Evolutionary conservation across 176 grass and related monocot genomes (phyloP).

Genomic region (Phoenix roebelenii): DNA sequence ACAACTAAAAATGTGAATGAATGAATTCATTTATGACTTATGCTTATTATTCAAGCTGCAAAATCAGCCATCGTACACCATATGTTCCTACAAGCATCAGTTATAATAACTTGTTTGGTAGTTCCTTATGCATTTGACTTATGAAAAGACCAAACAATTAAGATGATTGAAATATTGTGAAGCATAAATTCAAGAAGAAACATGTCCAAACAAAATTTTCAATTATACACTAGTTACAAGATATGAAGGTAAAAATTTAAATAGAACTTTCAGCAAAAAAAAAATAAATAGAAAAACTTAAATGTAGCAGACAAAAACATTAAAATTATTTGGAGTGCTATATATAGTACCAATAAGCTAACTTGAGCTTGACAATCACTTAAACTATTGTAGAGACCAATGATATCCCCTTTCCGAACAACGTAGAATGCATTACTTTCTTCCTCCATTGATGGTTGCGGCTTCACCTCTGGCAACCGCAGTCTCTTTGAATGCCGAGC

Average conservation of each 20-base stretch:
- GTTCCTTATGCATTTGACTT: too few species aligned
- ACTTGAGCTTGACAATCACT: constrained; percentile 36
- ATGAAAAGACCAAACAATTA: too few species aligned
- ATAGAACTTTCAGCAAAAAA: neutral
- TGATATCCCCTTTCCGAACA: constrained; percentile 26
- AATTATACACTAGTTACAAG: too few species aligned
- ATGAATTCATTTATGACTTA: too few species aligned
- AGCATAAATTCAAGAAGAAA: too few species aligned
- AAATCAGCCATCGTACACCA: too few species aligned
- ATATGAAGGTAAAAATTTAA: neutral
- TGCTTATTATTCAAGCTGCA: too few species aligned
- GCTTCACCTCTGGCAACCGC: constrained; percentile 2
- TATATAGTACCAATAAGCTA: constrained; percentile 26
- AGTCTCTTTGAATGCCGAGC: constrained; percentile 17
- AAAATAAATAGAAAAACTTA: neutral
- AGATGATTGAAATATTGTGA: too few species aligned
- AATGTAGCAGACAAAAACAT: neutral
- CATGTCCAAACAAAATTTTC: too few species aligned
- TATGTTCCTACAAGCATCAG: too few species aligned
- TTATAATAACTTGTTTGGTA: too few species aligned
- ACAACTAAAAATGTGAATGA: too few species aligned
- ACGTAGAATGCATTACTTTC: constrained; percentile 29
- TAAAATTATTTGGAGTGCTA: neutral
- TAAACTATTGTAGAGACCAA: constrained; percentile 27
- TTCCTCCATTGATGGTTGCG: constrained; percentile 9